Evolutionary conservation across 306 rosid genomes (phyloP), one percentile per base, ranked within the genome.

Genomic region (Acacia crassicarpa): DNA sequence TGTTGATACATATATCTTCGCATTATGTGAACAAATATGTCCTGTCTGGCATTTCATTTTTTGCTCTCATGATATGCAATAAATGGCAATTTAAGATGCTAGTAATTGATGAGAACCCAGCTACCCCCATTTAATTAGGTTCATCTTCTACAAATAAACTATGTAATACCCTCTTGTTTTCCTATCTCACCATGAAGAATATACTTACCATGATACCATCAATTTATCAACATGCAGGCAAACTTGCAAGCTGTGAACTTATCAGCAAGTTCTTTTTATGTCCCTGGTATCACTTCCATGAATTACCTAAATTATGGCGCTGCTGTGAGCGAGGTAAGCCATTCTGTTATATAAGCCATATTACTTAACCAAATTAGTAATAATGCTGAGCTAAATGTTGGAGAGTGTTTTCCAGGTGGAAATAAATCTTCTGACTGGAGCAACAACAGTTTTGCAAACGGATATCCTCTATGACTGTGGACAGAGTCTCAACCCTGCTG

Each of bases 401-500:
- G 70, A 61, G 38, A 22, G 65, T 77, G 66, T 84, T 79, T 84
- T 10, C 25, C 96, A 95, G 99, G 99, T 93, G 80, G 98, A 93
- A 88, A 85, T 95, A 67, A 83, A 93, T 87, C 86, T 95, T 86
- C 86, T 93, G 78, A 93, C 90, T 0, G 99, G 99, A 75, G 93
- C 84, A 87, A 93, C 98, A 81, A 88, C 82, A 66, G 78, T 93
- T 81, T 84, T 93, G 81, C 95, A 82, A 84, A 78, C 93, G 3
- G 98, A 95, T 87, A 90, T 95, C 51, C 73, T 95, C 83, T 95
- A 93, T 77, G 99, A 95, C 82, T 95, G 98, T 80, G 99, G 98
- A 77, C 96, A 89, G 87, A 89, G 94, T 88, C 99, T 95, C 84
- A 95, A 95, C 88, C 99, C 98, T 63, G 98, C 97, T 19, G 97